Evolutionary conservation across 2,329 filamentous ascomycete species (phyloP), one percentile per base, ranked within the genome.

Genomic region (Cladosporium oxysporum): DNA sequence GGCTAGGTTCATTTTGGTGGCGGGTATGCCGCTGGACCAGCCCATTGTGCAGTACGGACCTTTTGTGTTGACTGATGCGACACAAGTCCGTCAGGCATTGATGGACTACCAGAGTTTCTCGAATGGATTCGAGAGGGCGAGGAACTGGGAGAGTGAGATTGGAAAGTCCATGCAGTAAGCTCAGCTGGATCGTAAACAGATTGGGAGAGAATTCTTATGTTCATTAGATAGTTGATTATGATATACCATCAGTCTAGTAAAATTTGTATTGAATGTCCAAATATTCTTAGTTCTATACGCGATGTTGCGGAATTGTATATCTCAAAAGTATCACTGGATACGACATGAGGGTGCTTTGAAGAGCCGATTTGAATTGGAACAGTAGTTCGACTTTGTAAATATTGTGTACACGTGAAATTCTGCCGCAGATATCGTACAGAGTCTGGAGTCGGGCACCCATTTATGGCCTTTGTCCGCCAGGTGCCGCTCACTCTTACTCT

Each of bases 111-210:
- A 91, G 79, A 87, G 83, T 16, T 83, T 87, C 69, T 83, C 84
- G 44, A 93, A 94, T 77, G 91, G 91, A 5, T 95, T 95, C 71
- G 92, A 95, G 81, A 83, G 91, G 68, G 91, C 91, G 1, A 84
- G 87, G 69, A 86, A 88, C 33, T 97, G 93, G 92, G 80, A 89
- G 78, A 93, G 90, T 75, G 90, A 96, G 80, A 96, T 97, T 84
- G 91, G 91, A 44, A 93, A 92, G 84, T 83, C 83, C 16, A 92
- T 92, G 89, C 78, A 79, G 62, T 65, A 59, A 26, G 18, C 11
- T 41, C 12, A 4, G 29, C 18, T 23, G 44, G 44, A n/a, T 21
- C 1, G 47, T 11, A 11, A 23, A 29, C 16, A 57, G 29, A 57
- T 57, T 23, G 16, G 16, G 18, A 18, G 16, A 31, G 7, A 18